Conservation (phyloP, 805 yeast species). For the Clavispora vitiphila region DNA sequence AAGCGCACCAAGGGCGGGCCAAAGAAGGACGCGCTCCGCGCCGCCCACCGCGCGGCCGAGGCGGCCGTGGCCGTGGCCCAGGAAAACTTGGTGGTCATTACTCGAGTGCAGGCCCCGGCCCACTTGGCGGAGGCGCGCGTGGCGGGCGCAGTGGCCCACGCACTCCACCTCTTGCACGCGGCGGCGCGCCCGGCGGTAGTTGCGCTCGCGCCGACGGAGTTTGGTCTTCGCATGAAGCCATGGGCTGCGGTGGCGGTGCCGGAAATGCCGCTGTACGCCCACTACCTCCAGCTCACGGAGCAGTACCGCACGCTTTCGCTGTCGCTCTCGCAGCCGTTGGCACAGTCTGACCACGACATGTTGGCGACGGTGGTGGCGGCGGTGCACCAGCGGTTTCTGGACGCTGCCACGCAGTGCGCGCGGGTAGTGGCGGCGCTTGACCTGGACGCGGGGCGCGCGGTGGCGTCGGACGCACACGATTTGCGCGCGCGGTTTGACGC, state of each 20-base stretch:
- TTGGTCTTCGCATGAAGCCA: conserved; percentile 63
- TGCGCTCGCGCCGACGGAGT: conserved; percentile 4
- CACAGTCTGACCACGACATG: not conserved
- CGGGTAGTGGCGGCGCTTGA: not conserved
- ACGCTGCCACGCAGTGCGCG: not conserved
- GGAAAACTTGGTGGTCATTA: conserved; percentile 19
- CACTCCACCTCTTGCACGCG: conserved; percentile 5
- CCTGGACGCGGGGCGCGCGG: not conserved
- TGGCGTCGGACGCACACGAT: conserved; percentile 1
- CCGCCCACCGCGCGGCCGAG: conserved; percentile 25
- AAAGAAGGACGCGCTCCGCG: conserved; percentile 37
- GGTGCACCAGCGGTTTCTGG: not conserved
- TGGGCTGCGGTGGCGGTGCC: conserved; percentile 81
- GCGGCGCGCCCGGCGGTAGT: not conserved
- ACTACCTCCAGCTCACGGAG: conserved; percentile 16
- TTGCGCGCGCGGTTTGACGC: conserved; percentile 5
- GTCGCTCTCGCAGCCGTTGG: not conserved
- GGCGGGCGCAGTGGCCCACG: conserved; percentile 16
- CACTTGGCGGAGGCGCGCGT: conserved; percentile 16
- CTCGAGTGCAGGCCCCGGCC: conserved; percentile 16
- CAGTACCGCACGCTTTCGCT: not conserved
- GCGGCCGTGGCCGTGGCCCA: conserved; percentile 33
- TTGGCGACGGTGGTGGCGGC: not conserved
- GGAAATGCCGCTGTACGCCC: conserved; percentile 47
- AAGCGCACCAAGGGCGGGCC: conserved; percentile 36